These are phyloP conservation scores for Auriculariales sp. DNA, from an alignment of 768 basidiomycete genomes.

Conservation along the genomic window DNA sequence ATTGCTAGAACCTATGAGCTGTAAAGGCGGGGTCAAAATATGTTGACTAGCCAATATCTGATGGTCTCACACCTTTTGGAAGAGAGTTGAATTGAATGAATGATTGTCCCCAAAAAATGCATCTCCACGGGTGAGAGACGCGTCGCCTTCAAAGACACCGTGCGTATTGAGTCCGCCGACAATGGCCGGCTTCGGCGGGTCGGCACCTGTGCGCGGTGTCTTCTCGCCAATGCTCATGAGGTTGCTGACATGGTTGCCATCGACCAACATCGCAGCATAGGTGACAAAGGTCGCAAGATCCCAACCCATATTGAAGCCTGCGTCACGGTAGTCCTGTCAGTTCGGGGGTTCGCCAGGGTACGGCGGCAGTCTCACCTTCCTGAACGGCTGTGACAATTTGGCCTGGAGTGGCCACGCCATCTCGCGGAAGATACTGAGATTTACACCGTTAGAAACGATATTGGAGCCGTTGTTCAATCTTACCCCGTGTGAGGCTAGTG, in stretches of 20 bases:
- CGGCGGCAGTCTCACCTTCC: conserved; percentile 1
- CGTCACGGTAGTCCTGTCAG: not conserved
- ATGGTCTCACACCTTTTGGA: not conserved
- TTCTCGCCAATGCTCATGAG: conserved; percentile 2
- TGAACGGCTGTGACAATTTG: conserved; percentile 4
- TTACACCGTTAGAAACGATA: not conserved
- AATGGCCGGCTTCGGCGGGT: not conserved
- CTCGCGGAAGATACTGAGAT: conserved; percentile 3
- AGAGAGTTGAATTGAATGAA: conserved; percentile 3
- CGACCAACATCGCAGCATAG: conserved; percentile 2
- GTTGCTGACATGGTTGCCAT: conserved; percentile 5
- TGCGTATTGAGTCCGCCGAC: conserved; percentile 4
- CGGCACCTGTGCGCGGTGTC: not conserved
- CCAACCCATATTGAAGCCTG: conserved; percentile 6
- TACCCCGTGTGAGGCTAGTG: conserved; percentile 4
- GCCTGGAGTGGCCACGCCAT: conserved; percentile 2
- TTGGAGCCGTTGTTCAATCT: not conserved
- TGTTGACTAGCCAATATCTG: not conserved
- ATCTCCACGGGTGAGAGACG: conserved; percentile 3
- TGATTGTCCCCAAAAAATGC: conserved; percentile 5
- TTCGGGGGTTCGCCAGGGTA: not conserved
- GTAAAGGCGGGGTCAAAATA: not conserved
- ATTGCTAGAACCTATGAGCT: not conserved
- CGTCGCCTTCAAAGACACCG: conserved; percentile 6
- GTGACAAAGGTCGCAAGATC: conserved; percentile 2